phyloP scores from a whole-genome alignment of 306 rosid species.

The Rubus parviflorus region DNA sequence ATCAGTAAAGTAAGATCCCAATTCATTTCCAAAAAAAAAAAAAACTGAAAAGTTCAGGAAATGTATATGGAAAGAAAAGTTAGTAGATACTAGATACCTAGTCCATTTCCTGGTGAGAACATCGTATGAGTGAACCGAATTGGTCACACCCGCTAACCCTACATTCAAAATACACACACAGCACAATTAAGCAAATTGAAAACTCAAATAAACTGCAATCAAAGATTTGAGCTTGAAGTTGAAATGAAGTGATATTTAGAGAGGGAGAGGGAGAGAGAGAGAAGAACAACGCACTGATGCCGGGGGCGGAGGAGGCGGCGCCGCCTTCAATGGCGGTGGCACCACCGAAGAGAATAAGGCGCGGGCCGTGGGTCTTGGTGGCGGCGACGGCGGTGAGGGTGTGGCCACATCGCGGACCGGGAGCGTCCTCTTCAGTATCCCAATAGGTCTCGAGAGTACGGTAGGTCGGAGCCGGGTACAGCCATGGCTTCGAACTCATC shows the following conservation, averaged over 20 bases:
- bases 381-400: conserved; percentile 92
- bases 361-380: conserved; percentile 78
- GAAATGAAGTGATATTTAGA: neutral
- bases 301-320: conserved; percentile 72
- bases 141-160: conserved; percentile 97
- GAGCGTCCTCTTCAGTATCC: conserved; percentile 90
- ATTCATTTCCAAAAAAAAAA: conserved; percentile 23
- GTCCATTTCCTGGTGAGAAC: conserved; percentile 84
- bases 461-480: conserved; percentile 84
- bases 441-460: conserved; percentile 59
- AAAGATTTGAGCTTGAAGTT: neutral
- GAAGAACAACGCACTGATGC: conserved; percentile 55
- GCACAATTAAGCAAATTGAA: neutral
- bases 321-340: conserved; percentile 99
- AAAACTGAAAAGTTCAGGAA: neutral
- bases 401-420: conserved; percentile 94
- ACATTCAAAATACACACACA: conserved; percentile 4
- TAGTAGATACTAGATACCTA: conserved; percentile 59
- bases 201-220: neutral
- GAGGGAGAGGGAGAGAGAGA: no score
- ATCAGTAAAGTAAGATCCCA: conserved; percentile 26
- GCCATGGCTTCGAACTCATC: conserved; percentile 95
- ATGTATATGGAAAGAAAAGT: neutral
- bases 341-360: conserved; percentile 90
- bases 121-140: conserved; percentile 88